Evolutionary conservation across 1,139 yeast genomes (phyloP), one percentile per base, ranked within the genome.

Genomic region (Suhomyces panamericanus): DNA sequence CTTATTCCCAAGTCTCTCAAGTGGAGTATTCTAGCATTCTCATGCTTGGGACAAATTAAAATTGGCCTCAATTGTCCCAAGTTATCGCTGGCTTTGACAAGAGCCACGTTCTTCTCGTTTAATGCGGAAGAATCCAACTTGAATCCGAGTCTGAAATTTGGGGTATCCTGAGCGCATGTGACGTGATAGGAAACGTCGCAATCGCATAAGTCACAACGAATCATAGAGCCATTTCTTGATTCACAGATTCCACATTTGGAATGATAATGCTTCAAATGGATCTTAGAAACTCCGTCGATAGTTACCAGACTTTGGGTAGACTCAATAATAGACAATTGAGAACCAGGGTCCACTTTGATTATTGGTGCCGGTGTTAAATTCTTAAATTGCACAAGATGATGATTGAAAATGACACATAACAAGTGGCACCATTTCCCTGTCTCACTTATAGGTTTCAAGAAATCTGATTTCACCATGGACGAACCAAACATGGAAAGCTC

Each of bases 381-480:
- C 13, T 34, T 56, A 48, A 68, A 62, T 4, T 56, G 59, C 9
- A 69, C 57, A 6, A 49, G 38, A 10, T 60, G 51, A 42, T 60
- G 49, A 43, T 57, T 70, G 61, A 83, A 83, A 0, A 87, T 47
- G 0, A 95, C 85, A 64, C 99, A 91, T 5, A 81, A 53, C 6
- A 86, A 69, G 66, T 91, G 98, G 32, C 85, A 83, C 98, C 98
- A 91, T 47, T 74, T 73, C 2, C 88, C 87, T 29, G 67, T 55
- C 32, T 77, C 80, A 13, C 62, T 56, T 0, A 95, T 82, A n/a
- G 89, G 77, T 56, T 87, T 87, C 54, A 90, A 63, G 35, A 82
- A 89, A 52, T 86, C 93, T 0, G 87, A 84, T 28, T 68, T 68
- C 0, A 76, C 71, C 34, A 58, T 49, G 1, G 65, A 58, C 15